Evolutionary conservation across 1,284 basidiomycete species (phyloP), one percentile per base, ranked within the genome.

Genomic region (Ganoderma multipileum): DNA sequence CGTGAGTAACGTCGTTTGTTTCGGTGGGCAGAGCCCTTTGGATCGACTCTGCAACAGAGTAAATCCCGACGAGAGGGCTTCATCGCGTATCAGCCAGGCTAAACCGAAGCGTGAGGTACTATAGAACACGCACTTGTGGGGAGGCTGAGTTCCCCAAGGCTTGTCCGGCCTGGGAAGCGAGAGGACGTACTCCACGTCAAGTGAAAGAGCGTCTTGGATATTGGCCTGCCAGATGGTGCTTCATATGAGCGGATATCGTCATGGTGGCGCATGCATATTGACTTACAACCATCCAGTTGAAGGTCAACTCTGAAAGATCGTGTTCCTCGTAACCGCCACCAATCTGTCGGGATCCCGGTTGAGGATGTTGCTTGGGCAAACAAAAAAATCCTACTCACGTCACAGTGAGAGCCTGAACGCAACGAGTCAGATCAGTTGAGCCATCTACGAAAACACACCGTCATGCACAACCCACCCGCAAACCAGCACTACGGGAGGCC

Each of bases 301-400:
- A 79, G 6, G 89, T 84, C 42, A 92, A 61, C 73, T 92, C 89
- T 0, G 91, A 83, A n/a, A 92, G 76, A 72, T 92, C 91, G 75
- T 91, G 91, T 55, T 87, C 82, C 38, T 82, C 76, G 78, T 87
- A 92, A 41, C 91, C 91, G 28, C 91, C 91, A 44, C 91, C 91
- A 64, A 92, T 84, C 90, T 91, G 70, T 26, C n/a, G 33, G 38
- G 23, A 36, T 39, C 28, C 64, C 20, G 47, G 47, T 52, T 26
- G 8, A 38, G 63, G 6, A 5, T 28, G 6, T 60, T 39, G 58
- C 8, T 26, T 26, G 6, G 9, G 58, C 23, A 23, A 7, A 60
- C 12, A 41, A 4, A 7, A 39, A 23, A 39, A 39, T 14, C 23
- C n/a, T 36, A 66, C 65, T 54, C 58, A 72, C 71, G 52, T 73